Conservation (phyloP, 768 basidiomycete species). For the Russula compacta region DNA sequence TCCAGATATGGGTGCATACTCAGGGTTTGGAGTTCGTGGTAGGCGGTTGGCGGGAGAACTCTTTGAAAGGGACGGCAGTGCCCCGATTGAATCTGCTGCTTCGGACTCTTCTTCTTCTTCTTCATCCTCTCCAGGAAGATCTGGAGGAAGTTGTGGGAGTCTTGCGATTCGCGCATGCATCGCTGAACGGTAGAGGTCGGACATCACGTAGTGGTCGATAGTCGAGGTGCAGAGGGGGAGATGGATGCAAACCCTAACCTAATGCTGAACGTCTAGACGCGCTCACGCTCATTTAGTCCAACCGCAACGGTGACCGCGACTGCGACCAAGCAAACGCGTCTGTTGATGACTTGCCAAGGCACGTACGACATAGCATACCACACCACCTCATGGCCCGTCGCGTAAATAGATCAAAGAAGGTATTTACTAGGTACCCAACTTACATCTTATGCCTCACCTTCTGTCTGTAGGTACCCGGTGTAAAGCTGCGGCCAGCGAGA, state of each 20-base stretch:
- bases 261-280: background rate
- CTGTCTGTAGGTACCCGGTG: conserved; percentile 59
- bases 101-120: conserved; percentile 47
- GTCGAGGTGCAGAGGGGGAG: background rate
- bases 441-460: background rate
- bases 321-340: background rate
- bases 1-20: conserved; percentile 72
- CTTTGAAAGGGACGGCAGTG: conserved; percentile 51
- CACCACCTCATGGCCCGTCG: conserved; percentile 29
- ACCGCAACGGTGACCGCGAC: background rate
- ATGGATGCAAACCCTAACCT: conserved; percentile 9
- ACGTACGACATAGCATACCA: background rate
- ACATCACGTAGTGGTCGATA: conserved; percentile 37
- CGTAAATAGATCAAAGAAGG: conserved; percentile 61
- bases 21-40: conserved; percentile 41
- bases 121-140: conserved; percentile 32
- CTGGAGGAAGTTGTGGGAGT: conserved; percentile 43
- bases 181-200: conserved; percentile 66
- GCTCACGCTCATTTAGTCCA: background rate
- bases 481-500: conserved; percentile 65
- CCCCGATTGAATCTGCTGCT: conserved; percentile 46
- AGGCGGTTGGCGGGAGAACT: conserved; percentile 51
- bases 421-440: conserved; percentile 14
- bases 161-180: conserved; percentile 67
- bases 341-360: background rate